Evolutionary conservation across 2,329 filamentous ascomycete species (phyloP), one percentile per base, ranked within the genome.

Genomic region (Trichoderma pleuroti): DNA sequence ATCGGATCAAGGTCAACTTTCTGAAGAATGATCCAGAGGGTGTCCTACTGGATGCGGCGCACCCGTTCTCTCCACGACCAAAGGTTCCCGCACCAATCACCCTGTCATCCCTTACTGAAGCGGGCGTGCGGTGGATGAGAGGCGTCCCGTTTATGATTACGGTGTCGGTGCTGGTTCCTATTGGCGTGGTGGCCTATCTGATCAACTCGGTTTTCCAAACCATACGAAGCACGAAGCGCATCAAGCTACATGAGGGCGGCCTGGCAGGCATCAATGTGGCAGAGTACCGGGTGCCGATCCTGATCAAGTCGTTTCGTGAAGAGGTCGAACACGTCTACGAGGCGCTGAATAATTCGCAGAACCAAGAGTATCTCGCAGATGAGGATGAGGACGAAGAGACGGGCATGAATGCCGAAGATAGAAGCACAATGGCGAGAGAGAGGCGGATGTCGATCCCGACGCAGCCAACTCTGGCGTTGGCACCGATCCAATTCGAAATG

Each of bases 401-500:
- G 26, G 75, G 79, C 42, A 80, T 76, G 75, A 77, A 76, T 34
- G 76, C 78, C 8, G 78, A 83, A 70, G 83, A 85, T 61, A 77
- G 82, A 30, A 79, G 78, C 14, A 74, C 83, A 21, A 80, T 87
- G 70, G 79, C 75, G 62, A 80, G 75, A 56, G 83, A 85, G 74
- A 76, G 83, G 42, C 79, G 82, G 64, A 79, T 80, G 74, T 84
- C 82, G 26, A 76, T 78, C 2, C 79, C 83, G 1, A 82, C 86
- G 5, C 86, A 88, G 73, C 92, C 92, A 1, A 93, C 90, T 0
- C 84, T 98, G 68, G 94, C 94, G 0, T 82, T 98, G 67, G 90
- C 92, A 0, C 85, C 90, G 5, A 88, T 90, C 61, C 95, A 98
- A 81, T 97, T 97, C 78, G 86, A 87, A 62, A 97, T 97, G 88